Evolutionary conservation across 2,329 filamentous ascomycete species (phyloP).

Genomic region (Diaporthe australafricana): DNA sequence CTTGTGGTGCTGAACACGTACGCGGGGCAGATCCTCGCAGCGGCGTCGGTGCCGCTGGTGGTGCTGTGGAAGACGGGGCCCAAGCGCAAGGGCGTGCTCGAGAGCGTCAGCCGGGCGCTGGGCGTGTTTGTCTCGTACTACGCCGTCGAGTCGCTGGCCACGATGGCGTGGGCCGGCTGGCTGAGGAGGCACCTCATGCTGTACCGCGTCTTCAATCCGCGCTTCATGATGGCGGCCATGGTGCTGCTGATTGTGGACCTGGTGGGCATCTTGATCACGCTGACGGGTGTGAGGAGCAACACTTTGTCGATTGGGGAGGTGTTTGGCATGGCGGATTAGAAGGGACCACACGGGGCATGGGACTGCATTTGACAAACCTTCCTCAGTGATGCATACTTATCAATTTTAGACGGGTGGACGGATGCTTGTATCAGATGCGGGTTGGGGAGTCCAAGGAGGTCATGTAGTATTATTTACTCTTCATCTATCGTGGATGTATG

Average conservation of each 20-base stretch:
- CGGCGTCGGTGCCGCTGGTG: conserved; percentile 81
- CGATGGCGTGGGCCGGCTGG: conserved; percentile 90
- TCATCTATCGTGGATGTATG: not conserved
- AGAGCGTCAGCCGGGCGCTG: conserved; percentile 76
- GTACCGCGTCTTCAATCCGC: conserved; percentile 90
- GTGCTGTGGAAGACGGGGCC: conserved; percentile 91
- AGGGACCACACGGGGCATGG: not conserved
- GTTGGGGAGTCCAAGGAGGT: not conserved
- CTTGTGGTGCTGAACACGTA: conserved; percentile 88
- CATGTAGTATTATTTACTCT: not conserved
- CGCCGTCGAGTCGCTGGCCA: conserved; percentile 84
- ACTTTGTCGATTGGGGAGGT: conserved; percentile 84
- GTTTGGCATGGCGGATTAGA: conserved; percentile 80
- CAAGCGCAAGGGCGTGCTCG: conserved; percentile 75
- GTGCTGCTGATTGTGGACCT: conserved; percentile 83
- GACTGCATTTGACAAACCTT: not conserved
- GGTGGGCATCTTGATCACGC: conserved; percentile 75
- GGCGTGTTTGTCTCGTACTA: conserved; percentile 85
- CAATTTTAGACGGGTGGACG: not conserved
- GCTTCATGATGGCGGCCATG: conserved; percentile 85
- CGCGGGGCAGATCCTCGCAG: conserved; percentile 87
- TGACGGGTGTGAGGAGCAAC: conserved; percentile 81
- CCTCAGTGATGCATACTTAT: not conserved
- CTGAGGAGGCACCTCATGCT: conserved; percentile 94
- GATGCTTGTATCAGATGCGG: not conserved